Evolutionary conservation across 2,329 filamentous ascomycete species (phyloP).

Genomic region (Xenoacremonium recifei): DNA sequence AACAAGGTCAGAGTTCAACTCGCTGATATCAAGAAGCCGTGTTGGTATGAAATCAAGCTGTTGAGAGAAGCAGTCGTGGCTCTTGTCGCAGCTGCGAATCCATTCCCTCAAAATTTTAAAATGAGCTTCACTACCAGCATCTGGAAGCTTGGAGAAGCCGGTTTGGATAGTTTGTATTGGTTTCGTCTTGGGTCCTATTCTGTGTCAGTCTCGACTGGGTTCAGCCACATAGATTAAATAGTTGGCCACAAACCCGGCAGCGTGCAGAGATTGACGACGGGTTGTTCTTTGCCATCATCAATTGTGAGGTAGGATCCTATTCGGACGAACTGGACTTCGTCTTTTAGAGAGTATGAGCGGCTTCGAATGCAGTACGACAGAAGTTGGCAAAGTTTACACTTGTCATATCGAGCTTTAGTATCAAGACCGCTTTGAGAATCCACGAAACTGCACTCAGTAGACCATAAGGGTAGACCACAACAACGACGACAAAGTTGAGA

Average conservation of each 20-base stretch:
- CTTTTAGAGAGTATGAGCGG: neutral
- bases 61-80: constrained; percentile 5
- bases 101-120: constrained; percentile 14
- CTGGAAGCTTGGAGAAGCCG: constrained; percentile 12
- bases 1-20: constrained; percentile 3
- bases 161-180: constrained; percentile 8
- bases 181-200: neutral
- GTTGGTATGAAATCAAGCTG: constrained; percentile 11
- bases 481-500: constrained; percentile 1
- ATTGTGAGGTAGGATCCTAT: constrained; percentile 3
- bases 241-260: neutral
- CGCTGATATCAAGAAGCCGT: constrained; percentile 19
- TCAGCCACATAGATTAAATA: neutral
- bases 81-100: constrained; percentile 12
- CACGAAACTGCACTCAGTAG: constrained; percentile 2
- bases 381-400: constrained; percentile 3
- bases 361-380: constrained; percentile 1
- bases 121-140: constrained; percentile 6
- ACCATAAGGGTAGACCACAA: neutral
- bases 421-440: constrained; percentile 1
- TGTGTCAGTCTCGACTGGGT: neutral
- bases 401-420: neutral
- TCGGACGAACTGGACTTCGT: neutral
- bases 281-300: constrained; percentile 1
- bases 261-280: constrained; percentile 3